Evolutionary conservation across 23 red algal species (phyloP), one percentile per base, ranked within the genome.

Genomic region (Gracilaria domingensis): DNA sequence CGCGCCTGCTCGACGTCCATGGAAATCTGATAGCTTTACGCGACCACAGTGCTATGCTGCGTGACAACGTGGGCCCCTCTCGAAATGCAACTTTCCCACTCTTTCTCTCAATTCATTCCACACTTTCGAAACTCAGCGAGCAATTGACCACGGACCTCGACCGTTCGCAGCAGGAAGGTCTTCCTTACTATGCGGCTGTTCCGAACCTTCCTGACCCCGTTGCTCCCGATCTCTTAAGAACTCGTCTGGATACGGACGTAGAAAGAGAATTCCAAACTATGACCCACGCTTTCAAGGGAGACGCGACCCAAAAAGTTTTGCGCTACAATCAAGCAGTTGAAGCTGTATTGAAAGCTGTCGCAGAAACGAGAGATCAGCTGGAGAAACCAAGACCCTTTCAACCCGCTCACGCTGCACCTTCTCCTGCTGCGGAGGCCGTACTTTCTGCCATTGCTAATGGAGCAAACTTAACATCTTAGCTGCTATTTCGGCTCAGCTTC

Each of bases 281-380:
- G 72, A 34, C 72, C 9, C 72, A 77, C 39, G 40, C 72, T 14
- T 77, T 77, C 45, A 77, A 51, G 72, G 72, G 72, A 77, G 72
- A 77, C 50, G 40, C 72, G 26, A 26, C 72, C 12, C 72, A 77
- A 34, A 77, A 77, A 37, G 72, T 77, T 12, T 29, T 77, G 38
- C 72, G 72, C 26, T 77, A 77, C 72, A 77, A 77, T 51, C 72
- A 77, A 51, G 72, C 40, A 0, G 72, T 77, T 45, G 72, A 77
- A 28, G 20, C 72, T 39, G 72, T 77, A 11, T 37, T 77, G 39
- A 77, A 77, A 50, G 72, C 40, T 50, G 39, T 77, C 23, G 72
- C 72, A 11, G 72, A 77, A 30, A 77, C 50, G 42, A 50, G 72
- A 77, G 40, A 77, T 0, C 38, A 77, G 42, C 38, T 77, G 23